Evolutionary conservation across 2,329 filamentous ascomycete genomes (phyloP).

Genomic region (Westerdykella sp.): DNA sequence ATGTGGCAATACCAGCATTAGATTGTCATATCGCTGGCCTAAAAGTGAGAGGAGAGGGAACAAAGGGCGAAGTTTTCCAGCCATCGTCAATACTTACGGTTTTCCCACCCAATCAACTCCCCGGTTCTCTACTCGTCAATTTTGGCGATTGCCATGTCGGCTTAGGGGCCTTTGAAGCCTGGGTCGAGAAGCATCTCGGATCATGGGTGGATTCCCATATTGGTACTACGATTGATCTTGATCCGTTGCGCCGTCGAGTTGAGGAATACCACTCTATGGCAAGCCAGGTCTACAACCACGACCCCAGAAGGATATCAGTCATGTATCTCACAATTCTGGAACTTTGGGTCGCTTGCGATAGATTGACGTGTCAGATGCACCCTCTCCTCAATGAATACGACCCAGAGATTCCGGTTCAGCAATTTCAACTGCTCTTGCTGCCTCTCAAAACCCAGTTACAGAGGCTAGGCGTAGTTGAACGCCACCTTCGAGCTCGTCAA

Average conservation of each 20-base stretch:
- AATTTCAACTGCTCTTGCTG: slow-evolving; percentile 45
- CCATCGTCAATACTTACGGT: slow-evolving; percentile 7
- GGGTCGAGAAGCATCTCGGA: slow-evolving; percentile 41
- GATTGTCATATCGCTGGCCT: slow-evolving; percentile 11
- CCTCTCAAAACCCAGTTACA: slow-evolving; percentile 42
- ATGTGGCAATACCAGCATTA: slow-evolving; percentile 11
- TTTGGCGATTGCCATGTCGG: slow-evolving; percentile 14
- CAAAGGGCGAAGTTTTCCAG: slow-evolving; percentile 5
- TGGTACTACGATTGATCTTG: slow-evolving; percentile 19
- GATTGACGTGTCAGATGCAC: slow-evolving; percentile 35
- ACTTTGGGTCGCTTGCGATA: slow-evolving; percentile 55
- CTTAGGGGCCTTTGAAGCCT: slow-evolving; percentile 44
- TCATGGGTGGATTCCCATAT: slow-evolving; percentile 36
- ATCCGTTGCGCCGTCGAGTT: slow-evolving; percentile 9
- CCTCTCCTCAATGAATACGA: slow-evolving; percentile 45
- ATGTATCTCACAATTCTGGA: slow-evolving; percentile 54
- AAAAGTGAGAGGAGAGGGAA: slow-evolving; percentile 2
- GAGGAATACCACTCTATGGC: slow-evolving; percentile 11
- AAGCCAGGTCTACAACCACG: slow-evolving; percentile 29
- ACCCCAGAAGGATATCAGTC: slow-evolving; percentile 46
- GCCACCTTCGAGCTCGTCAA: slow-evolving; percentile 40
- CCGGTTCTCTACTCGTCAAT: slow-evolving; percentile 3
- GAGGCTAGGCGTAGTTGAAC: slow-evolving; percentile 44
- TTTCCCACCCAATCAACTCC: slow-evolving; percentile 7
- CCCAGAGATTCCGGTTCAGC: slow-evolving; percentile 37